phyloP scores from a whole-genome alignment of 768 basidiomycete genomes.

The Rhodocollybia butyracea region DNA sequence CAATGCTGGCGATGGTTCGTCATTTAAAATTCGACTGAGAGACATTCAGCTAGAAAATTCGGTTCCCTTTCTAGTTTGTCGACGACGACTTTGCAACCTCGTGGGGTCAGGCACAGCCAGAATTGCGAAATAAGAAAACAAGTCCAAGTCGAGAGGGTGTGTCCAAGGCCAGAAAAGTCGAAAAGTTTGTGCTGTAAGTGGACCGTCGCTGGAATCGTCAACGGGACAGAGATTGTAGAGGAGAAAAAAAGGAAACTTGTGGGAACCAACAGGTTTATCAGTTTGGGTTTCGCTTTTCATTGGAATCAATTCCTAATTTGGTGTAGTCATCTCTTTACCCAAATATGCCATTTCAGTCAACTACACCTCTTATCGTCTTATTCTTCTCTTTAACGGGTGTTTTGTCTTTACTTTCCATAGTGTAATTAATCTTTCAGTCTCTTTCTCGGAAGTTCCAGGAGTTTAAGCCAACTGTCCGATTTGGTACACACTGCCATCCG shows the following conservation, averaged over 20 bases:
- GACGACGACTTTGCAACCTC: slow-evolving; percentile 20
- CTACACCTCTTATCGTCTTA: neutral
- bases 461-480: neutral
- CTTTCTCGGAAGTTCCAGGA: neutral
- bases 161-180: neutral
- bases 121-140: slow-evolving; percentile 19
- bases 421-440: neutral
- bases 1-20: slow-evolving; percentile 51
- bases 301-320: neutral
- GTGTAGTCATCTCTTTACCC: neutral
- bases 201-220: neutral
- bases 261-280: no score
- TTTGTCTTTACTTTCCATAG: slow-evolving; percentile 3
- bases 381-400: neutral
- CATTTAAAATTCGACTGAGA: slow-evolving; percentile 76
- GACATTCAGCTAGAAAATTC: slow-evolving; percentile 46
- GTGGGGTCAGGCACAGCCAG: slow-evolving; percentile 32
- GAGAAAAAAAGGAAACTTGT: neutral
- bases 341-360: neutral
- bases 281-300: neutral
- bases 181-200: neutral
- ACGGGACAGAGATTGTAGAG: neutral
- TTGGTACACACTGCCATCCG: slow-evolving; percentile 5
- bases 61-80: neutral
- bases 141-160: neutral